phyloP scores from a whole-genome alignment of 148 eudicot species.

The Polygonum aviculare region DNA sequence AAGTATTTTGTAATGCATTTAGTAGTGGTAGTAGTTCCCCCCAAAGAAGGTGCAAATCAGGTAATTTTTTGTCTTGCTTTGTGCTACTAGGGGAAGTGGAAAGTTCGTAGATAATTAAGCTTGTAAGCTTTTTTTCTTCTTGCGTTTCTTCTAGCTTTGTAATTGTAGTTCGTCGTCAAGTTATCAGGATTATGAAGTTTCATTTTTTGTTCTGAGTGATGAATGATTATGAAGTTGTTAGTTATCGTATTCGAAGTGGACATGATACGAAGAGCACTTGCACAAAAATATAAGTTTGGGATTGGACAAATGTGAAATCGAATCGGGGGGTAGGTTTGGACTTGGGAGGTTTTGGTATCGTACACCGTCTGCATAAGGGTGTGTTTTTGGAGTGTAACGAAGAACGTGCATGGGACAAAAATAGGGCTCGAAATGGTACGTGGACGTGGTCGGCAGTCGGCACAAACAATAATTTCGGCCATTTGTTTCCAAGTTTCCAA shows the following conservation, averaged over 20 bases:
- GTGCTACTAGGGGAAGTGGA: background rate
- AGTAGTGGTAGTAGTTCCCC: background rate
- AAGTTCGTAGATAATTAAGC: background rate
- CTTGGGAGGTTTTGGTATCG: background rate
- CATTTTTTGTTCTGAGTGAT: background rate
- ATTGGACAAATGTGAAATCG: background rate
- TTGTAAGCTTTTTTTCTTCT: background rate
- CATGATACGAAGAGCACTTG: background rate
- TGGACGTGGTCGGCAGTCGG: background rate
- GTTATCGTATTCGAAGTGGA: background rate
- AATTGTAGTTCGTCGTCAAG: background rate
- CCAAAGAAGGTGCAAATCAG: background rate
- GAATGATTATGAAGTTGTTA: background rate
- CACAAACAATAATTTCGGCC: background rate
- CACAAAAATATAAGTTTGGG: background rate
- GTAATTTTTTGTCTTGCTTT: conserved; percentile 1
- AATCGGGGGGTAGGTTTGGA: background rate
- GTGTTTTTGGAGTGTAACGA: background rate
- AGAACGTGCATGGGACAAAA: background rate
- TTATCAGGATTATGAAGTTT: background rate
- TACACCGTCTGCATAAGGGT: background rate
- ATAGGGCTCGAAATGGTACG: background rate
- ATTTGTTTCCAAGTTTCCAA: background rate
- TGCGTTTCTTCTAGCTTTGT: background rate
- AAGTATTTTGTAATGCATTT: background rate